A percentile compares a stretch with the other conserved stretches of the same genome.
Evolutionary conservation across 208 protist genomes (phyloP).

Genomic region (Trypanosoma cruzi): DNA sequence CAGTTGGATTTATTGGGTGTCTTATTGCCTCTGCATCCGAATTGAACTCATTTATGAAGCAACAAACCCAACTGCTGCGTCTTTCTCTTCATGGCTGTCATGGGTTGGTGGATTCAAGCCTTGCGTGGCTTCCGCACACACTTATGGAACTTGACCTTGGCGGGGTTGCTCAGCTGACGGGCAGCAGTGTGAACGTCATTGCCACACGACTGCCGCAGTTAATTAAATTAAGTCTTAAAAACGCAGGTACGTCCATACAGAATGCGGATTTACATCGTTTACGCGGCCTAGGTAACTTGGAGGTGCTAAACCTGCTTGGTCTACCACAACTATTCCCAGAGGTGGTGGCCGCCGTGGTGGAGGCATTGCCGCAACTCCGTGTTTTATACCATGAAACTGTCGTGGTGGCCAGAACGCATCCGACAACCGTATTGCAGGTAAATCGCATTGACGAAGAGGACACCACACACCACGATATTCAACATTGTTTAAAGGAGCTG

Average conservation of each 20-base stretch:
- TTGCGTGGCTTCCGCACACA: constrained; percentile 17
- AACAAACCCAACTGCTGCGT: constrained; percentile 28
- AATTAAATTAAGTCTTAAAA: constrained; percentile 32
- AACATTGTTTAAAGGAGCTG: constrained; percentile 22
- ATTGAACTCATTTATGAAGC: constrained; percentile 22
- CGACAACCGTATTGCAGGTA: constrained; percentile 9
- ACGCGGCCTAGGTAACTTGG: constrained; percentile 17
- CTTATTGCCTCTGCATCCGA: constrained; percentile 19
- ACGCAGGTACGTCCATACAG: constrained; percentile 21
- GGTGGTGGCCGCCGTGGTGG: constrained; percentile 19
- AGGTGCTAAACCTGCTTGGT: constrained; percentile 34
- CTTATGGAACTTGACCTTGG: constrained; percentile 37
- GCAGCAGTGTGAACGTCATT: constrained; percentile 20
- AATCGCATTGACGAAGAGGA: constrained; percentile 26
- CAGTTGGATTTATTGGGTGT: constrained; percentile 32
- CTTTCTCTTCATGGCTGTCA: constrained; percentile 31
- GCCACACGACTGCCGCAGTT: constrained; percentile 19
- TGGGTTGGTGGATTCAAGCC: constrained; percentile 24
- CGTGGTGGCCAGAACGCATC: neutral
- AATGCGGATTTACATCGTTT: constrained; percentile 18
- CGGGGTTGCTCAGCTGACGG: constrained; percentile 23
- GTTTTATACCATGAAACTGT: constrained; percentile 38
- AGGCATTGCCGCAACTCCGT: constrained; percentile 16
- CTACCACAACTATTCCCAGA: constrained; percentile 24
- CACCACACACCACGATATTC: constrained; percentile 17